Evolutionary conservation across 192 early-diverging fungal species (phyloP).

Genomic region (Entophlyctis luteolus): DNA sequence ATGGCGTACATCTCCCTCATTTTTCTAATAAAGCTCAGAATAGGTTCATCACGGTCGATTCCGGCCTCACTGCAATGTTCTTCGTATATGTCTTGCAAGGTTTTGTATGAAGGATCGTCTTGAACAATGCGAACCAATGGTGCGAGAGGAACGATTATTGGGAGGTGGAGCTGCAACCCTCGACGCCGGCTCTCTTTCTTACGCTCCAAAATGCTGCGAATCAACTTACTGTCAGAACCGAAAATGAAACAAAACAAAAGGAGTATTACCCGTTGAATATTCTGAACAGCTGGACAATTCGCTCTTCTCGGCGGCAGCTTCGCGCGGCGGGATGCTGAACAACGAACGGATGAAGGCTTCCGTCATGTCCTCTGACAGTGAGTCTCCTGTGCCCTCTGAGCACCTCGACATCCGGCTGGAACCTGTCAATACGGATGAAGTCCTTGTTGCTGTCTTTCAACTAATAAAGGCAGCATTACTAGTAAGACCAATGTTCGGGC

Average conservation of each 20-base stretch:
- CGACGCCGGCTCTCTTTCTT: slow-evolving; percentile 77
- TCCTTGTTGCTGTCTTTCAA: slow-evolving; percentile 74
- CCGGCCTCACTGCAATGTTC: slow-evolving; percentile 69
- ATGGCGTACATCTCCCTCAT: slow-evolving; percentile 59
- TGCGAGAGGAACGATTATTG: slow-evolving; percentile 87
- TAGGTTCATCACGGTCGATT: slow-evolving; percentile 83
- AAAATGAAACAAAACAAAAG: background rate
- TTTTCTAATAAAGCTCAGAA: slow-evolving; percentile 72
- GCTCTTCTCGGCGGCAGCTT: slow-evolving; percentile 89
- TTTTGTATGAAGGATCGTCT: slow-evolving; percentile 84
- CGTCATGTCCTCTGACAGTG: slow-evolving; percentile 88
- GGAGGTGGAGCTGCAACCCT: slow-evolving; percentile 78
- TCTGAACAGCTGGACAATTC: slow-evolving; percentile 90
- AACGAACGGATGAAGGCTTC: slow-evolving; percentile 82
- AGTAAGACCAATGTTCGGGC: background rate
- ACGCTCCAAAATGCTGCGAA: slow-evolving; percentile 66
- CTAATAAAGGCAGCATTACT: slow-evolving; percentile 23
- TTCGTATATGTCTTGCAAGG: slow-evolving; percentile 92
- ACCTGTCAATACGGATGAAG: slow-evolving; percentile 93
- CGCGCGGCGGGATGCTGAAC: slow-evolving; percentile 91
- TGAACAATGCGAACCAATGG: slow-evolving; percentile 88
- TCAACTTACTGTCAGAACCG: background rate
- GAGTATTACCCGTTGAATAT: slow-evolving; percentile 77
- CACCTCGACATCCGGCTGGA: slow-evolving; percentile 85
- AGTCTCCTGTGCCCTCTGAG: slow-evolving; percentile 75